Evolutionary conservation across 2,329 filamentous ascomycete species (phyloP), one percentile per base, ranked within the genome.

Genomic region (Botrytis byssoidea): DNA sequence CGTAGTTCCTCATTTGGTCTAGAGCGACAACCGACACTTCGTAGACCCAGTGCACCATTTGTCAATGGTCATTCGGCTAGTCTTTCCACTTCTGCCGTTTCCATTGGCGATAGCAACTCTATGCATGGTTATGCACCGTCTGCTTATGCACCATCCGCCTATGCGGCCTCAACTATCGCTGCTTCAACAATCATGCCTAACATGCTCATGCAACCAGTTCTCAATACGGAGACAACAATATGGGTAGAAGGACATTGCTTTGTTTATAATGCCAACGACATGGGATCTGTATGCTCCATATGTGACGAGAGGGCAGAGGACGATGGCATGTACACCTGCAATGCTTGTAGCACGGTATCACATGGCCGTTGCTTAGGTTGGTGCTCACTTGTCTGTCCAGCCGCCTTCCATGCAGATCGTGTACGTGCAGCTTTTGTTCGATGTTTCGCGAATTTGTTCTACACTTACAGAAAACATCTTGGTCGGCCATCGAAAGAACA

Each of bases 1-100:
- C 90, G 95, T 77, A 98, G 95, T 84, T 97, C 95, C n/a, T 97
- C 95, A 1, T 97, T 97, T 82, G 93, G 92, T 44, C 86, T 95
- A 80, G 93, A 93, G 77, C 91, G 90, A 81, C 88, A 90, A 77
- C 87, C 87, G 55, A 89, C 90, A 0, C 83, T 91, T 32, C 88
- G 93, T 77, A 87, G 92, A 60, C 91, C 92, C 8, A 93, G 89
- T 81, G 84, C 91, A 46, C 93, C 94, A 7, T 94, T 95, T 83
- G 85, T 93, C 22, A 89, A 88, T 77, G 88, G 89, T 7, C 89
- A 91, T 77, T 86, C 87, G 71, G 82, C 88, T 20, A 91, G 90
- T 40, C 86, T 90, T 75, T 94, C 92, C 22, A 94, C 92, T 4
- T 93, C 92, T 40, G 90, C 87, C 7, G 79, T 80, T 73, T 81